Evolutionary conservation across 441 rosid genomes (phyloP).

Genomic region (Brassica balearica): DNA sequence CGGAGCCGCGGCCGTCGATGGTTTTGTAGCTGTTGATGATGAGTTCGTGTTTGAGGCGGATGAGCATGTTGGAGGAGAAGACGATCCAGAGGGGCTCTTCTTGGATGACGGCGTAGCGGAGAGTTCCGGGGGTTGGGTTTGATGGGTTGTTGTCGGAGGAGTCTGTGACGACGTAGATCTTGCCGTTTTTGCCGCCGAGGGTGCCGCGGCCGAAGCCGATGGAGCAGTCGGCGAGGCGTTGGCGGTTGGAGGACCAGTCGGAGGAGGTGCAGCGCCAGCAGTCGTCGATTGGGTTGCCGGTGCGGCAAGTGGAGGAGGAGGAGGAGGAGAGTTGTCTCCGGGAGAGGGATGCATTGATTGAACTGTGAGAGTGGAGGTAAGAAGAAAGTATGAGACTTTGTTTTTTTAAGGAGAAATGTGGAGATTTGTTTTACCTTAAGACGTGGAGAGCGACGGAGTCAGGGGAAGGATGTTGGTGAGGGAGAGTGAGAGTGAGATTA

Average conservation of each 20-base stretch:
- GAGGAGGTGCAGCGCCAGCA: slow-evolving; percentile 83
- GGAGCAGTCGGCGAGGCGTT: slow-evolving; percentile 39
- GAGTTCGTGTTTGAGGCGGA: slow-evolving; percentile 77
- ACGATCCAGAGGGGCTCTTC: slow-evolving; percentile 80
- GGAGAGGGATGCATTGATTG: slow-evolving; percentile 65
- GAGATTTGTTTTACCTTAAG: not conserved
- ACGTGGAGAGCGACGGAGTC: slow-evolving; percentile 43
- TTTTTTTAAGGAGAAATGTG: slow-evolving; percentile 8
- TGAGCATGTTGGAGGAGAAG: slow-evolving; percentile 71
- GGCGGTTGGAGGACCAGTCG: slow-evolving; percentile 81
- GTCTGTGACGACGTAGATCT: slow-evolving; percentile 83
- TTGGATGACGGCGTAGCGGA: slow-evolving; percentile 83
- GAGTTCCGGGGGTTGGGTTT: slow-evolving; percentile 83
- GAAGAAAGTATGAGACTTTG: slow-evolving; percentile 18
- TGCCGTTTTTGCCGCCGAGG: slow-evolving; percentile 80
- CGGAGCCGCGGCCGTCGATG: slow-evolving; percentile 82
- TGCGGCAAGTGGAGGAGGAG: slow-evolving; percentile 55
- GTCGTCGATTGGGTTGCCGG: slow-evolving; percentile 95
- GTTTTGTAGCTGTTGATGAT: slow-evolving; percentile 86
- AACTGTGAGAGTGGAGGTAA: slow-evolving; percentile 49
- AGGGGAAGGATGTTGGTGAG: slow-evolving; percentile 88
- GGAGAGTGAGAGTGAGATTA: slow-evolving; percentile 70
- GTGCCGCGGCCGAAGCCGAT: slow-evolving; percentile 75
- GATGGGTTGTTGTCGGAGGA: slow-evolving; percentile 75
- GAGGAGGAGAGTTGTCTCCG: slow-evolving; percentile 53